These are phyloP conservation scores for Trematosphaeria pertusa DNA, from an alignment of 2,329 filamentous ascomycete genomes.

Conservation along the genomic window DNA sequence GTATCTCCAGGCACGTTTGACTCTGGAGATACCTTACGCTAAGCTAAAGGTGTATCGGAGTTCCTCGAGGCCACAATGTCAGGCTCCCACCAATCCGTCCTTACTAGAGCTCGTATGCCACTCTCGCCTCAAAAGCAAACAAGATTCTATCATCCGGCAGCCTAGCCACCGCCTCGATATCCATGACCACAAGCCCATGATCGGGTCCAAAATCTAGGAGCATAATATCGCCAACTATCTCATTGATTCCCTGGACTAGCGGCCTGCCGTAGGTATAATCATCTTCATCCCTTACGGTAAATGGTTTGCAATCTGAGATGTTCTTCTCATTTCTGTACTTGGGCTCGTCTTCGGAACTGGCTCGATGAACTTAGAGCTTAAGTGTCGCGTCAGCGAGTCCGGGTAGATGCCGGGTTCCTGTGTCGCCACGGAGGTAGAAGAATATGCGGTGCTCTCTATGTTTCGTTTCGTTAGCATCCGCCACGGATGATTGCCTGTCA, in stretches of 20 bases:
- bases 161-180: slow-evolving; percentile 15
- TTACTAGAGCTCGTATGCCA: slow-evolving; percentile 11
- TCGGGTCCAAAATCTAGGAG: slow-evolving; percentile 2
- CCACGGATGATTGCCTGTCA: slow-evolving; percentile 1
- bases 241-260: slow-evolving; percentile 9
- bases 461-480: slow-evolving; percentile 3
- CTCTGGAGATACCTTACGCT: no score
- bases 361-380: slow-evolving; percentile 8
- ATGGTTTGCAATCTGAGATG: slow-evolving; percentile 9
- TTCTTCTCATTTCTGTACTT: slow-evolving; percentile 8
- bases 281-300: slow-evolving; percentile 9
- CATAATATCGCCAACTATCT: slow-evolving; percentile 9
- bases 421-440: slow-evolving; percentile 10
- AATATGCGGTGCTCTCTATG: slow-evolving; percentile 9
- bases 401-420: slow-evolving; percentile 9
- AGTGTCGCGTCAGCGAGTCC: slow-evolving; percentile 10
- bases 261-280: slow-evolving; percentile 11
- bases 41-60: no score
- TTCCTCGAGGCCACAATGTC: no score
- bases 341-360: slow-evolving; percentile 7
- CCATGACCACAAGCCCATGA: slow-evolving; percentile 7
- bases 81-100: slow-evolving; percentile 3
- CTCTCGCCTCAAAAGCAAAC: slow-evolving; percentile 18
- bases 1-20: no score
- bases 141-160: slow-evolving; percentile 13